These are phyloP conservation scores for Sporopachydermia lactativora DNA, from an alignment of 805 yeast species.

Conservation along the genomic window DNA sequence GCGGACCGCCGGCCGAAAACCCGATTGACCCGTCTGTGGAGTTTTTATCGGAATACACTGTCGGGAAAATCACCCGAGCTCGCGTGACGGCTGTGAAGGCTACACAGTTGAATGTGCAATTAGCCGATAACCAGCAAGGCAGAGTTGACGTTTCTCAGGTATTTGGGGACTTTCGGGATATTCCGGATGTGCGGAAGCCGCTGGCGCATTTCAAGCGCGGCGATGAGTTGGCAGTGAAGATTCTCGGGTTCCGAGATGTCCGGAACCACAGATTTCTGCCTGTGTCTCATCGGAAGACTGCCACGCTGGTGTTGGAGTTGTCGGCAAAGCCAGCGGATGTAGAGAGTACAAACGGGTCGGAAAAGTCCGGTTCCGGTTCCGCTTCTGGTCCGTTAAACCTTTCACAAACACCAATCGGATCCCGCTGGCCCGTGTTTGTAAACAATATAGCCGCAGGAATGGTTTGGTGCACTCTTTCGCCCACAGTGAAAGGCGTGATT, in stretches of 20 bases:
- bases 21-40: slow-evolving; percentile 47
- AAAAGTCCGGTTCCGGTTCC: slow-evolving; percentile 9
- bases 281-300: slow-evolving; percentile 41
- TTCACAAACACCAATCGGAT: slow-evolving; percentile 33
- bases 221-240: slow-evolving; percentile 41
- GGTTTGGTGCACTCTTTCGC: slow-evolving; percentile 58
- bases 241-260: slow-evolving; percentile 68
- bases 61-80: slow-evolving; percentile 53
- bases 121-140: slow-evolving; percentile 71
- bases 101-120: slow-evolving; percentile 57
- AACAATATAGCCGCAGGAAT: slow-evolving; percentile 47
- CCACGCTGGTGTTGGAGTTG: slow-evolving; percentile 46
- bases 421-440: slow-evolving; percentile 42
- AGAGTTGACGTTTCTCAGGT: slow-evolving; percentile 66
- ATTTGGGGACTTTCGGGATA: slow-evolving; percentile 37
- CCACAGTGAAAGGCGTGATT: slow-evolving; percentile 51
- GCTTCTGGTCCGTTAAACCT: slow-evolving; percentile 21
- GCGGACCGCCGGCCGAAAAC: slow-evolving; percentile 23
- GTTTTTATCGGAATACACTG: slow-evolving; percentile 32
- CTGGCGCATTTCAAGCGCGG: slow-evolving; percentile 42
- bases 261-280: slow-evolving; percentile 56
- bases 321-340: slow-evolving; percentile 35
- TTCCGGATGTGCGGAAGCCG: slow-evolving; percentile 45
- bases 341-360: slow-evolving; percentile 8
- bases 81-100: slow-evolving; percentile 47